Percentiles rank a stretch among this genome's conserved stretches.
Conservation (phyloP, 352 stramenopile genomes). For the Phytophthora podocarpi region DNA sequence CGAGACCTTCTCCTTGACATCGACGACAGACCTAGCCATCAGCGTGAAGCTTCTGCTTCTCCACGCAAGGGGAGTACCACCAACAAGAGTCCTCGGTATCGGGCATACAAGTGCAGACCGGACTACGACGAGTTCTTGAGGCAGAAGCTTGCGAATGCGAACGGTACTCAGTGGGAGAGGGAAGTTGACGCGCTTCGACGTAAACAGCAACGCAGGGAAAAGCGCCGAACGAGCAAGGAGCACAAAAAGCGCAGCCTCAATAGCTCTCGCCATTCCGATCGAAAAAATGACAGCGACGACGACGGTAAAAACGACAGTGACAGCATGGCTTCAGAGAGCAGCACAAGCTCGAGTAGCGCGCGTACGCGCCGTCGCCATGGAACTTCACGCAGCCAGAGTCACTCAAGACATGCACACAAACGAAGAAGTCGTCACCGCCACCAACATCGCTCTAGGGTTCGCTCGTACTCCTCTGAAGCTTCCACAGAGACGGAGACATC, state of each 20-base stretch:
- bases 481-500: slow-evolving; percentile 28
- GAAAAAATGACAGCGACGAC: slow-evolving; percentile 19
- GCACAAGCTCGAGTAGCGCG: background rate
- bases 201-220: slow-evolving; percentile 18
- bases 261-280: slow-evolving; percentile 9
- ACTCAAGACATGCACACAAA: no score
- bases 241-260: background rate
- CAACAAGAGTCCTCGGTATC: slow-evolving; percentile 34
- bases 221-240: slow-evolving; percentile 5
- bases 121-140: slow-evolving; percentile 62
- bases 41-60: background rate
- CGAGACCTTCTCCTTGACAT: slow-evolving; percentile 34
- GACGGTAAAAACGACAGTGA: slow-evolving; percentile 19
- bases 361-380: no score
- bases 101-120: slow-evolving; percentile 34
- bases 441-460: background rate
- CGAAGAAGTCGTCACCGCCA: background rate
- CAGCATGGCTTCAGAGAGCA: slow-evolving; percentile 14
- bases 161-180: slow-evolving; percentile 27
- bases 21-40: background rate
- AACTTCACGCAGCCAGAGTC: slow-evolving; percentile 6
- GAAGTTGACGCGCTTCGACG: slow-evolving; percentile 27
- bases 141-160: slow-evolving; percentile 9
- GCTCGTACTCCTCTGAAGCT: slow-evolving; percentile 13
- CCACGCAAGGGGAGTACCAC: background rate